Evolutionary conservation across 805 yeast species (phyloP).

Genomic region (Kodamaea neixiangensis): DNA sequence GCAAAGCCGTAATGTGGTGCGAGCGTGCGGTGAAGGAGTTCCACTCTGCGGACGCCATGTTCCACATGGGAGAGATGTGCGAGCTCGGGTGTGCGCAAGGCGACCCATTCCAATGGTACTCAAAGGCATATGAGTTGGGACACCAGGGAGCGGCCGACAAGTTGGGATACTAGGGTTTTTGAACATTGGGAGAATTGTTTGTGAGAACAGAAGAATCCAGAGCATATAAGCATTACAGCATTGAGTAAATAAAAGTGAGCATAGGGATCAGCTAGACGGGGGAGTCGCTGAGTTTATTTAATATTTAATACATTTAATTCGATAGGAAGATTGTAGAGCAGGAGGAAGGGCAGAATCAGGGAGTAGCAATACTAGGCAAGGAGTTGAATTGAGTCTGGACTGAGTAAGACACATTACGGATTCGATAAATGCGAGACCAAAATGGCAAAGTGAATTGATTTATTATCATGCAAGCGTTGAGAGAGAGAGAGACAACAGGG

Average conservation of each 20-base stretch:
- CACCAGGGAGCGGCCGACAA: slow-evolving; percentile 29
- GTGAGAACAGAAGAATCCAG: not conserved
- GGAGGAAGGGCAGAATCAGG: not conserved
- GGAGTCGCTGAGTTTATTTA: slow-evolving; percentile 1
- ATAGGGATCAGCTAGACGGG: not conserved
- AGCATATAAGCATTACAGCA: not conserved
- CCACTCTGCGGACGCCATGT: slow-evolving; percentile 39
- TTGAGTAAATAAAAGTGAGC: not conserved
- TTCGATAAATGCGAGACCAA: not conserved
- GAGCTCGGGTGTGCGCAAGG: slow-evolving; percentile 34
- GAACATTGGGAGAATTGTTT: not conserved
- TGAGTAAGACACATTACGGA: too few species aligned
- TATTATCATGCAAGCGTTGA: not conserved
- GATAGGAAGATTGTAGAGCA: not conserved
- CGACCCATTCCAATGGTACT: slow-evolving; percentile 32
- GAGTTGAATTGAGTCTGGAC: too few species aligned
- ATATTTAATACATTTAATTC: slow-evolving; percentile 1
- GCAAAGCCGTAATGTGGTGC: slow-evolving; percentile 44
- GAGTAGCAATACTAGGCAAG: not conserved
- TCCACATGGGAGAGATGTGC: slow-evolving; percentile 40
- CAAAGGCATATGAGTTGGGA: slow-evolving; percentile 38
- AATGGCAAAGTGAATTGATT: not conserved
- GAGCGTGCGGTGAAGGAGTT: slow-evolving; percentile 44
- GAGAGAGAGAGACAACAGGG: too few species aligned
- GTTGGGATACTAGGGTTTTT: slow-evolving; percentile 10